phyloP scores from a whole-genome alignment of 2,329 filamentous ascomycete species.

The Clonostachys sp. region DNA sequence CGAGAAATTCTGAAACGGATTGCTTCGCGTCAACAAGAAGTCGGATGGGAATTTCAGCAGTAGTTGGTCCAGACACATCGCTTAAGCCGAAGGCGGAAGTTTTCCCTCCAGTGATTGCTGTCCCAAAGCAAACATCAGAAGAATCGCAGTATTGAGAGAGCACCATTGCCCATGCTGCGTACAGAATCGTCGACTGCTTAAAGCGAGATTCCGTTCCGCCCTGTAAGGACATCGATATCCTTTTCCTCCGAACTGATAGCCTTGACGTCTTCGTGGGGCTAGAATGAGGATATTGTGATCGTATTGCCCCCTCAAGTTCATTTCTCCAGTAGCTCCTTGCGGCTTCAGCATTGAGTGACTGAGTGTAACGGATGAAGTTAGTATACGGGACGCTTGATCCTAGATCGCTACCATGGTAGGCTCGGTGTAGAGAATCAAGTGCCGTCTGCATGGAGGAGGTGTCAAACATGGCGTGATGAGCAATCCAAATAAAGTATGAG shows the following conservation, averaged over 20 bases:
- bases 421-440: background rate
- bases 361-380: background rate
- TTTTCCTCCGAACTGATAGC: background rate
- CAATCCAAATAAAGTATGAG: constrained; percentile 7
- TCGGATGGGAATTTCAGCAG: constrained; percentile 7
- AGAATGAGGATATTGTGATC: constrained; percentile 2
- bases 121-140: constrained; percentile 17
- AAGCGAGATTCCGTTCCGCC: background rate
- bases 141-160: constrained; percentile 20
- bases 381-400: constrained; percentile 3
- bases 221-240: background rate
- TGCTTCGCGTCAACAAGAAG: constrained; percentile 2
- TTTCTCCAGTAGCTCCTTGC: background rate
- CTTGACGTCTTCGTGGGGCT: background rate
- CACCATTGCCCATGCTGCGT: constrained; percentile 2
- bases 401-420: constrained; percentile 4
- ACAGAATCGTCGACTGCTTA: constrained; percentile 8
- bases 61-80: constrained; percentile 7
- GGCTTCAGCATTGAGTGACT: background rate
- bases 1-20: constrained; percentile 5
- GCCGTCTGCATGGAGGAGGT: constrained; percentile 7
- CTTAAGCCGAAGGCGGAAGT: constrained; percentile 4
- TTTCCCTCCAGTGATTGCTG: constrained; percentile 9
- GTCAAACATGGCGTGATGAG: constrained; percentile 11
- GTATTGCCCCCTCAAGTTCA: constrained; percentile 2